phyloP scores from a whole-genome alignment of 164 flowering plant genomes.

The Chloranthus sessilifolius region DNA sequence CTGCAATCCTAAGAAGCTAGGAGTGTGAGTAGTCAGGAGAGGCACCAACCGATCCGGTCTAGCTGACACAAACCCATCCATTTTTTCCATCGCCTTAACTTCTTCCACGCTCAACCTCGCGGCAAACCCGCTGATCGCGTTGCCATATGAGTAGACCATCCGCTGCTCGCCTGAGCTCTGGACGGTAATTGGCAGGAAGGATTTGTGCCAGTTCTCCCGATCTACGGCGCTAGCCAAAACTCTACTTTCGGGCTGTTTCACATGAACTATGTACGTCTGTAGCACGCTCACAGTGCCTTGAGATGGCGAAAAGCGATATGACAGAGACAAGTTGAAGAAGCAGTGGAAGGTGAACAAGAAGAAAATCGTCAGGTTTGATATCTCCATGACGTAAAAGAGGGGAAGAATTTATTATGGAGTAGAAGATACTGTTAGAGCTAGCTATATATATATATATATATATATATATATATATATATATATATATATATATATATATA shows the following conservation, averaged over 20 bases:
- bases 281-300: neutral
- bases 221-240: slow-evolving; percentile 2
- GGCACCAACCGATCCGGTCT: slow-evolving; percentile 4
- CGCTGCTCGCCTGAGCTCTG: slow-evolving; percentile 2
- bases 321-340: no score
- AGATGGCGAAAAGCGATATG: neutral
- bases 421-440: no score
- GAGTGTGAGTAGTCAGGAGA: slow-evolving; percentile 26
- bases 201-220: slow-evolving; percentile 16
- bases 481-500: no score
- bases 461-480: no score
- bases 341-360: neutral
- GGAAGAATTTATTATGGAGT: no score
- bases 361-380: neutral
- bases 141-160: slow-evolving; percentile 19
- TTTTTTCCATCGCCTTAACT: slow-evolving; percentile 15
- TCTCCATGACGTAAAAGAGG: no score
- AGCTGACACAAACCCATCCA: slow-evolving; percentile 22
- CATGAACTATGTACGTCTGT: slow-evolving; percentile 22
- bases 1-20: slow-evolving; percentile 32
- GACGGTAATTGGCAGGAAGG: slow-evolving; percentile 18
- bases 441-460: no score
- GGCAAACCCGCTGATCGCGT: slow-evolving; percentile 28
- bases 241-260: slow-evolving; percentile 11
- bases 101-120: slow-evolving; percentile 18